phyloP scores from a whole-genome alignment of 768 basidiomycete genomes.

The Lactifluus piperatus region DNA sequence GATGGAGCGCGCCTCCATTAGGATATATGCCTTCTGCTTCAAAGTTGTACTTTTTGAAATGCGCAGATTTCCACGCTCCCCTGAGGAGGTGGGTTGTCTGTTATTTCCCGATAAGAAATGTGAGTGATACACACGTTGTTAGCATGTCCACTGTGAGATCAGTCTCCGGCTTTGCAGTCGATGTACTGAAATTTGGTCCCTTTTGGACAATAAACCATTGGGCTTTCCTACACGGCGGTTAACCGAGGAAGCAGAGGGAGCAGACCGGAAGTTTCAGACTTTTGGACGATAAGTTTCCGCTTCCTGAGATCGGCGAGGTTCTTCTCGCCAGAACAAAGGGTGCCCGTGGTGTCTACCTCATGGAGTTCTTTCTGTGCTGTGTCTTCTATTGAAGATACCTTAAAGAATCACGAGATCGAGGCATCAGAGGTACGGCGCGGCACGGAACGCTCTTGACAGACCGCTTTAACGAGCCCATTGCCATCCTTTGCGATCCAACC shows the following conservation, averaged over 20 bases:
- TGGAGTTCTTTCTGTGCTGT: conserved; percentile 64
- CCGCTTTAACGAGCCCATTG: conserved; percentile 76
- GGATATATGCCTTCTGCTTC: conserved; percentile 91
- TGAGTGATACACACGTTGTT: conserved; percentile 54
- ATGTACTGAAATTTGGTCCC: conserved; percentile 81
- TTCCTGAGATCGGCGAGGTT: conserved; percentile 80
- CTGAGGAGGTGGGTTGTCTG: conserved; percentile 33
- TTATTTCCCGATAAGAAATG: neutral
- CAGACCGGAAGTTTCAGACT: conserved; percentile 34
- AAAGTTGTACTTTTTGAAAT: conserved; percentile 98
- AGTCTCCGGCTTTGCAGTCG: conserved; percentile 88
- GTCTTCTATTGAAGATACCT: conserved; percentile 66
- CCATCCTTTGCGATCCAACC: conserved; percentile 95
- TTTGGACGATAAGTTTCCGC: conserved; percentile 80
- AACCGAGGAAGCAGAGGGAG: neutral
- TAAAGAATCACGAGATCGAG: neutral
- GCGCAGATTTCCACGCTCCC: conserved; percentile 87
- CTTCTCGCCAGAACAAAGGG: conserved; percentile 69
- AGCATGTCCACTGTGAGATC: conserved; percentile 96
- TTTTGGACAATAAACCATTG: conserved; percentile 91
- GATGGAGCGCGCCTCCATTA: conserved; percentile 88
- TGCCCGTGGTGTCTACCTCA: conserved; percentile 66
- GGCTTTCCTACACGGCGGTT: conserved; percentile 57
- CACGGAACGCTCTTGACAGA: conserved; percentile 35
- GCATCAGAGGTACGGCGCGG: conserved; percentile 12